Evolutionary conservation across 352 stramenopile species (phyloP).

Genomic region (Phytopythium litorale): DNA sequence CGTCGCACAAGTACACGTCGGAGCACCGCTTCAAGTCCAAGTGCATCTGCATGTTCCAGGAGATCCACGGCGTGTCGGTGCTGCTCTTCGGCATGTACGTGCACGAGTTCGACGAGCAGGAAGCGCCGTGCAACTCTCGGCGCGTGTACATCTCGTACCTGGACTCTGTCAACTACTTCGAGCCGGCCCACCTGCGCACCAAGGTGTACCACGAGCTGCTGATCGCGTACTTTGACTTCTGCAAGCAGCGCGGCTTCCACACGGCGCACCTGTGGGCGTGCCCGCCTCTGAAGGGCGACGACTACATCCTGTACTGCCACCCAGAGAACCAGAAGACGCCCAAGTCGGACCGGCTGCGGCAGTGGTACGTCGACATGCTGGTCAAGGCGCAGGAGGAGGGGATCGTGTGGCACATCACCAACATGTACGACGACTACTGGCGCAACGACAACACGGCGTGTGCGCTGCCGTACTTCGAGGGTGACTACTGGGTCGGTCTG

Average conservation of each 20-base stretch:
- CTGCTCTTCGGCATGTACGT: slow-evolving; percentile 99
- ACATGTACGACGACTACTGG: slow-evolving; percentile 97
- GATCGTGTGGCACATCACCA: slow-evolving; percentile 93
- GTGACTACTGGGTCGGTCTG: slow-evolving; percentile 86
- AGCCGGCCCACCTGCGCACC: slow-evolving; percentile 94
- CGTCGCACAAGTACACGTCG: slow-evolving; percentile 85
- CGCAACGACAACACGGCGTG: slow-evolving; percentile 81
- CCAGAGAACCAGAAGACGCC: slow-evolving; percentile 98
- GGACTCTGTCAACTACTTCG: slow-evolving; percentile 99
- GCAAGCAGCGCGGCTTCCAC: slow-evolving; percentile 95
- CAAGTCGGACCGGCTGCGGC: slow-evolving; percentile 96
- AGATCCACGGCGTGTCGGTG: slow-evolving; percentile 98
- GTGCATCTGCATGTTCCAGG: slow-evolving; percentile 99
- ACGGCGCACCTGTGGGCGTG: slow-evolving; percentile 99
- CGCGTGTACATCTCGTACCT: slow-evolving; percentile 99
- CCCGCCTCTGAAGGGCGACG: slow-evolving; percentile 98
- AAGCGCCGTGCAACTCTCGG: slow-evolving; percentile 93
- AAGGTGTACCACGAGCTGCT: slow-evolving; percentile 99
- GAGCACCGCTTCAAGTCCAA: slow-evolving; percentile 95
- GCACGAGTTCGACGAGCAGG: slow-evolving; percentile 99
- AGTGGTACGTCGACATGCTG: slow-evolving; percentile 94
- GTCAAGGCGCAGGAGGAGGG: slow-evolving; percentile 83
- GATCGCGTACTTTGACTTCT: slow-evolving; percentile 98
- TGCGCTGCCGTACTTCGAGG: slow-evolving; percentile 82
- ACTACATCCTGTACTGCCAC: slow-evolving; percentile 99